Conservation (phyloP, 495 filamentous ascomycete genomes). For the Tuber brumale region DNA sequence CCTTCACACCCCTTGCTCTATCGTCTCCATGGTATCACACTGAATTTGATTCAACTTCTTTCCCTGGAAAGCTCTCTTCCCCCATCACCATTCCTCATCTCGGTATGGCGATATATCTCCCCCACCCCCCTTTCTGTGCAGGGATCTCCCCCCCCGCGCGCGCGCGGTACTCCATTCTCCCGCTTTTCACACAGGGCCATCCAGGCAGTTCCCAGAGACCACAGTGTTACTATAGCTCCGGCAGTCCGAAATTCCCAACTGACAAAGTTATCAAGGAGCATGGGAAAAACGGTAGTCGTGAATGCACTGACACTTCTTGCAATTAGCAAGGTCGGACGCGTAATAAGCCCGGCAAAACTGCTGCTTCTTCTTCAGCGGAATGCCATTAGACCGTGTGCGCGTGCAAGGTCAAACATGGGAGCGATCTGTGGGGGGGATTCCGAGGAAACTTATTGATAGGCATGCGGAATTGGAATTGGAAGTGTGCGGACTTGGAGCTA, state of each 20-base stretch:
- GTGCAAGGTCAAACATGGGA: background rate
- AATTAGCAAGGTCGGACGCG: background rate
- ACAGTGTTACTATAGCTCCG: too few species aligned
- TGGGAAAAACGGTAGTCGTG: background rate
- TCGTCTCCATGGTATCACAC: background rate
- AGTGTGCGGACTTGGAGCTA: too few species aligned
- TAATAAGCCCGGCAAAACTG: background rate
- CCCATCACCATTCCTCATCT: background rate
- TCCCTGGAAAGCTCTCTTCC: background rate
- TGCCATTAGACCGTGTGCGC: background rate
- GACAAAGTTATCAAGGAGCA: background rate
- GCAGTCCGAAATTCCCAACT: background rate
- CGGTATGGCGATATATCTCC: background rate
- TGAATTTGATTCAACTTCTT: background rate
- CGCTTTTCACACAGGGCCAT: background rate
- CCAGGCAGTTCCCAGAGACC: background rate
- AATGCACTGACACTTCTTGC: background rate
- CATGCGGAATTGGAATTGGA: too few species aligned
- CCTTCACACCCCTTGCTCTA: background rate
- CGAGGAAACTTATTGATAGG: too few species aligned
- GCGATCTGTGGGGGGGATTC: background rate
- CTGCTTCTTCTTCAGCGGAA: background rate
- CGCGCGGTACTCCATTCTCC: background rate
- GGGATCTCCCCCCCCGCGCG: background rate
- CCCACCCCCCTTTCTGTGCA: background rate